phyloP scores from a whole-genome alignment of 768 basidiomycete genomes.

The Coprinopsis sp. region DNA sequence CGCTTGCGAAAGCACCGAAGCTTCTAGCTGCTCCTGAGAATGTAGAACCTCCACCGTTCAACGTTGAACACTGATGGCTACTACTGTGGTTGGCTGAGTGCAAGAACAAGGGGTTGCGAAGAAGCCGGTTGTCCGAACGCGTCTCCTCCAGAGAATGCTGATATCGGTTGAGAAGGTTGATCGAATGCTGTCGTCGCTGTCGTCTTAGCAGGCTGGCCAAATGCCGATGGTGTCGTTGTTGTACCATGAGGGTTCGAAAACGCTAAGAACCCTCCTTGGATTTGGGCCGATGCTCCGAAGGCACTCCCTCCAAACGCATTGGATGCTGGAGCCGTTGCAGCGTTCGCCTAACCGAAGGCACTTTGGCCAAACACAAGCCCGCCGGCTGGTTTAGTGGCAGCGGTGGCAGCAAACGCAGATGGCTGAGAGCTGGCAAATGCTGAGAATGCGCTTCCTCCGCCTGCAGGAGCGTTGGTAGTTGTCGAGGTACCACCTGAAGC shows the following conservation, averaged over 20 bases:
- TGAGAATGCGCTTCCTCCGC: slow-evolving; percentile 42
- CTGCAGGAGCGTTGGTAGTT: slow-evolving; percentile 7
- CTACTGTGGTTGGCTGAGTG: slow-evolving; percentile 5
- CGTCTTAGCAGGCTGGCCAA: slow-evolving; percentile 16
- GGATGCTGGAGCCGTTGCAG: slow-evolving; percentile 12
- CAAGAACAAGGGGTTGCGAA: neutral
- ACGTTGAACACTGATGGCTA: no score
- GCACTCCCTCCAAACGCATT: slow-evolving; percentile 8
- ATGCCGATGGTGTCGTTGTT: slow-evolving; percentile 10
- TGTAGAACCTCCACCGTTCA: no score
- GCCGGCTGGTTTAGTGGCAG: slow-evolving; percentile 18
- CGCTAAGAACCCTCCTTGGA: slow-evolving; percentile 22
- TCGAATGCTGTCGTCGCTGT: slow-evolving; percentile 12
- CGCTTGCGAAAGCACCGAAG: no score
- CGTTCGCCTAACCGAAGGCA: slow-evolving; percentile 10
- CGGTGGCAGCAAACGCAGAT: slow-evolving; percentile 35
- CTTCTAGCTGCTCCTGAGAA: no score
- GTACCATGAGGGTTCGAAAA: slow-evolving; percentile 3
- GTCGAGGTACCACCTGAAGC: slow-evolving; percentile 17
- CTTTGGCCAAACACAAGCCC: slow-evolving; percentile 27
- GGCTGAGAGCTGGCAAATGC: slow-evolving; percentile 44
- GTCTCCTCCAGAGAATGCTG: slow-evolving; percentile 1
- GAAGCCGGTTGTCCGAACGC: no score
- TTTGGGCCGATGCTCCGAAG: slow-evolving; percentile 16
- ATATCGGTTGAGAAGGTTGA: slow-evolving; percentile 12